Evolutionary conservation across 1,284 basidiomycete genomes (phyloP), one percentile per base, ranked within the genome.

Genomic region (Leccinum pachyderme): DNA sequence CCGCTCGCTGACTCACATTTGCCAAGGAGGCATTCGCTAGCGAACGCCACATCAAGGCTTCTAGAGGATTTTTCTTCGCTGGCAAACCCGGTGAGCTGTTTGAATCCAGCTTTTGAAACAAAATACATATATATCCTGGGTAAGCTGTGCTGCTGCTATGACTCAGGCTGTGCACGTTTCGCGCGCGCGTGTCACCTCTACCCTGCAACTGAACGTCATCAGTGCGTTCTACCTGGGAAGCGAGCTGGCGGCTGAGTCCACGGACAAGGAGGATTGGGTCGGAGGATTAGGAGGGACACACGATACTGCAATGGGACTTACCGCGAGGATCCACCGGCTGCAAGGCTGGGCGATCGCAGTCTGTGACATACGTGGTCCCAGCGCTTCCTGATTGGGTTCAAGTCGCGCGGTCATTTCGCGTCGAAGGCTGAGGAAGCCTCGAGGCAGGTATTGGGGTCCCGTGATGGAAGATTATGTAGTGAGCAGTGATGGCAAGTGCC

Each of bases 361-460:
- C 18, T 18, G 18, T 18, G 18, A n/a, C 52, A 18, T 44, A 44
- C 12, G 28, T 44, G 12, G 48, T 53, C 18, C 54, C 57, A 59
- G 43, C 3, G 31, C 37, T 58, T 41, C 60, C 57, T 35, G 49
- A 63, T 58, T 31, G 18, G 29, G 60, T 4, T 5, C 5, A 11
- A 47, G 39, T 65, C 64, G 52, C 65, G 67, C 64, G 65, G 64
- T 66, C 65, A 66, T 66, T 56, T 68, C 65, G 65, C 63, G 63
- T 54, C 41, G 29, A 47, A 56, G 56, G 51, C 52, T 44, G 51
- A 55, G 54, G 54, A 53, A 44, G 67, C 65, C 65, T 66, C 67
- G 65, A 68, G 65, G 67, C 66, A 52, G 49, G 5, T 3, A 37
- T 43, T 28, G 49, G 56, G 49, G 65, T 66, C 64, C 61, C 61